Evolutionary conservation across 1,284 basidiomycete species (phyloP).

Genomic region (Pseudozyma flocculosa): DNA sequence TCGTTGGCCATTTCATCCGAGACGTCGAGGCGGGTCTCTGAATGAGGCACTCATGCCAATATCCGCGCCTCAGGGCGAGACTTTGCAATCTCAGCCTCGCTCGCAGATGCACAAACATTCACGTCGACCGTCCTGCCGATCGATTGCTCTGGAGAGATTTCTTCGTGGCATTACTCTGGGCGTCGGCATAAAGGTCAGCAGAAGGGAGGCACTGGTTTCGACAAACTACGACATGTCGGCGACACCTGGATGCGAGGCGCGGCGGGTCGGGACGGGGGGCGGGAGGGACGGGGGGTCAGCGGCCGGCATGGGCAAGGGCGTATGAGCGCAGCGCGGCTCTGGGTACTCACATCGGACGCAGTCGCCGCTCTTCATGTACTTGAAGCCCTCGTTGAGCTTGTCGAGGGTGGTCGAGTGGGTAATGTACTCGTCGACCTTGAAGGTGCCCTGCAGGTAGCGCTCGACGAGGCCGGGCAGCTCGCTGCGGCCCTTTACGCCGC

Average conservation of each 20-base stretch:
- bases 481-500: constrained; percentile 95
- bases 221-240: constrained; percentile 1
- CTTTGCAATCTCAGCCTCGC: no score
- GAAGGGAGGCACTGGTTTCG: no score
- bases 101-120: no score
- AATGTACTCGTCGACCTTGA: constrained; percentile 60
- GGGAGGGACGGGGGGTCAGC: not conserved
- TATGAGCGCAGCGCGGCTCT: no score
- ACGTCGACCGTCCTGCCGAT: no score
- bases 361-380: constrained; percentile 89
- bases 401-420: constrained; percentile 62
- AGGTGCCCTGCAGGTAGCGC: constrained; percentile 54
- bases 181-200: no score
- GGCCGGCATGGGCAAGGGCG: no score
- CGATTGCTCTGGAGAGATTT: no score
- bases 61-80: no score
- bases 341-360: constrained; percentile 81
- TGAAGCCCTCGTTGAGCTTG: constrained; percentile 85
- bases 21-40: no score
- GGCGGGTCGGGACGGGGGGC: not conserved
- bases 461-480: constrained; percentile 63
- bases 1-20: constrained; percentile 51
- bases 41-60: no score
- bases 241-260: not conserved
- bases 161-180: no score